A percentile compares a stretch with the other conserved stretches of the same genome.
Evolutionary conservation across 2,329 filamentous ascomycete genomes (phyloP).

Genomic region (Leptographium procerum): DNA sequence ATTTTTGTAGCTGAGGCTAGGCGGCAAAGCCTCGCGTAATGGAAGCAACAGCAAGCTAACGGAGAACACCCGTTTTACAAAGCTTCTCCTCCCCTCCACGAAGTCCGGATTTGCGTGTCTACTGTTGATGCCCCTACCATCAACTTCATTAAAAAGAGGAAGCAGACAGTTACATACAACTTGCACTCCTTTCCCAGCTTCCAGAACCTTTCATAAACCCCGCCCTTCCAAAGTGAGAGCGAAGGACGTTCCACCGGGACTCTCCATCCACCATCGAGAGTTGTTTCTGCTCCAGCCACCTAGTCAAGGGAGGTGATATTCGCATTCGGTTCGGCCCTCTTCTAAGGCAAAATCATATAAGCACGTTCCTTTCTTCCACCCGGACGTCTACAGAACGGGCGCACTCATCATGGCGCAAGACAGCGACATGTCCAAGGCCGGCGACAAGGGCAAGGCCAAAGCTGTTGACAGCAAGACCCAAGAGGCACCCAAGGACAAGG

Average conservation of each 20-base stretch:
- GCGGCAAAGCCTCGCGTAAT: conserved; percentile 27
- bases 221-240: background rate
- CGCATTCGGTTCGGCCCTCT: background rate
- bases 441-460: conserved; percentile 95
- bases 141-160: background rate
- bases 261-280: background rate
- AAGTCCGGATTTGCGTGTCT: background rate
- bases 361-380: background rate
- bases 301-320: background rate
- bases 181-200: background rate
- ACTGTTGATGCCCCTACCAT: conserved; percentile 1
- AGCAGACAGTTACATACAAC: background rate
- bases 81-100: conserved; percentile 9
- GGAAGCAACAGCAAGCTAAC: conserved; percentile 12
- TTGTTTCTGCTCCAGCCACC: background rate
- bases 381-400: background rate
- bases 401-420: conserved; percentile 69
- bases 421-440: conserved; percentile 67
- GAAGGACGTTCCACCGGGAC: background rate
- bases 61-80: conserved; percentile 9
- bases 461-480: conserved; percentile 56
- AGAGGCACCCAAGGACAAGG: conserved; percentile 51
- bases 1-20: conserved; percentile 13
- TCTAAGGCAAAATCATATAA: background rate
- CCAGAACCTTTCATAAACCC: background rate